phyloP scores from a whole-genome alignment of 2,329 filamentous ascomycete species.

The Ophiosphaerella korrae region DNA sequence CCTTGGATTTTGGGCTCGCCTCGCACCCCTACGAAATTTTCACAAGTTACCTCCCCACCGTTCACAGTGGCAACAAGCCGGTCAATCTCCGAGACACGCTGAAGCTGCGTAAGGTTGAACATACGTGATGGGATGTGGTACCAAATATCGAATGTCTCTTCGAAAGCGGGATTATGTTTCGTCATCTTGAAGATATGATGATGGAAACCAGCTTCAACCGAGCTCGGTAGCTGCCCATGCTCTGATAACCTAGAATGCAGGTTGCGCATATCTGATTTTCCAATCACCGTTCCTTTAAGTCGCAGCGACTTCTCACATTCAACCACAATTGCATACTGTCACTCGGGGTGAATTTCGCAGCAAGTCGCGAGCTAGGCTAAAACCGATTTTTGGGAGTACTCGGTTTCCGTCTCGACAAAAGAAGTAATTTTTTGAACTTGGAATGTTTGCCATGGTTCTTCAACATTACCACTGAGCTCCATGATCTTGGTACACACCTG shows the following conservation, averaged over 20 bases:
- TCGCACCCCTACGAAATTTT: conserved; percentile 24
- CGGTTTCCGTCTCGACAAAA: not conserved
- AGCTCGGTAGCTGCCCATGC: conserved; percentile 6
- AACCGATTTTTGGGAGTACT: conserved; percentile 4
- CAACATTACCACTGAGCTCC: conserved; percentile 11
- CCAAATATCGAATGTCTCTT: conserved; percentile 8
- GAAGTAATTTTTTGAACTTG: conserved; percentile 4
- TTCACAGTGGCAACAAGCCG: conserved; percentile 4
- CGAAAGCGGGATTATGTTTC: no score
- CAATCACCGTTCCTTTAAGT: not conserved
- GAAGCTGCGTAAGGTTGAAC: conserved; percentile 26
- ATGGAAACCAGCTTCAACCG: not conserved
- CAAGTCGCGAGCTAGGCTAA: conserved; percentile 14
- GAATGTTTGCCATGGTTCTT: conserved; percentile 21
- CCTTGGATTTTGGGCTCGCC: conserved; percentile 22
- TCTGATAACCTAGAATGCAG: conserved; percentile 8
- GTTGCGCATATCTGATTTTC: not conserved
- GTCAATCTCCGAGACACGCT: conserved; percentile 9
- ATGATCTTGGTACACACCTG: conserved; percentile 16
- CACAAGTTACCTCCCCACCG: conserved; percentile 7
- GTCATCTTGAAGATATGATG: no score
- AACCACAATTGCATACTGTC: conserved; percentile 6
- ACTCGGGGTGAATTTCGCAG: conserved; percentile 12
- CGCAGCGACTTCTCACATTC: conserved; percentile 5
- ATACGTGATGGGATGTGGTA: conserved; percentile 22